Base-by-base conservation (phyloP, 1,139 yeast species). In the Geotrichum europaeum region DNA sequence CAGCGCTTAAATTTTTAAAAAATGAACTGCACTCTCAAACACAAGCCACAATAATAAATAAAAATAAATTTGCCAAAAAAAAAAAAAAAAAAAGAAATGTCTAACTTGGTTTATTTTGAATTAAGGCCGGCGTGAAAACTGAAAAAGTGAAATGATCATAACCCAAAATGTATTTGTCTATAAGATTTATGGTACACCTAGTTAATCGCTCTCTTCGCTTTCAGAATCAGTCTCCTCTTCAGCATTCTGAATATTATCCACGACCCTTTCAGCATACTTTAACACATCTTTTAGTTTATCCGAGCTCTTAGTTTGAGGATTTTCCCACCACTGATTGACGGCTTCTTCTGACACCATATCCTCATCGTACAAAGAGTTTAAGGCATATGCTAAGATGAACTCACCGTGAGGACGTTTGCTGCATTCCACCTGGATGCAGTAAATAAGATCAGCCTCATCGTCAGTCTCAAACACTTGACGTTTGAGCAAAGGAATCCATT, bases 191-290 rank as follows among this genome's bases (percentile, higher is more conserved):
- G 20, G 20, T n/a, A 15, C 18, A 40, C 2, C n/a, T 20, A 32
- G 15, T 47, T 67, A 71, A n/a, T 66, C 72, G 25, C 76, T 79
- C 10, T 75, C 80, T 5, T 81, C 84, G 4, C 77, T 76, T 7
- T 54, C 57, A 47, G 51, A 45, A n/a, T 54, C 57, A 53, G 81
- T 76, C 70, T 88, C 96, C 72, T 89, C 96, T 69, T 90, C 97
- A 1, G 97, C 97, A 58, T 84, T 89, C 69, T 82, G 80, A 61
- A 94, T 80, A 97, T 97, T 91, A 25, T 86, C 89, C 20, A 94
- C 80, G 84, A 92, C 92, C 72, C 85, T 86, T 15, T 77, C 81
- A 3, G 89, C 82, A 65, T 85, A 78, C 52, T 73, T 76, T 64
- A 88, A 81, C 20, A 86, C 85, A 34, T 76, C 75, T 4, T 67